Percentiles rank a stretch among this genome's conserved stretches.
Conservation (phyloP, 306 rosid species). For the Inga leiocalycina region DNA sequence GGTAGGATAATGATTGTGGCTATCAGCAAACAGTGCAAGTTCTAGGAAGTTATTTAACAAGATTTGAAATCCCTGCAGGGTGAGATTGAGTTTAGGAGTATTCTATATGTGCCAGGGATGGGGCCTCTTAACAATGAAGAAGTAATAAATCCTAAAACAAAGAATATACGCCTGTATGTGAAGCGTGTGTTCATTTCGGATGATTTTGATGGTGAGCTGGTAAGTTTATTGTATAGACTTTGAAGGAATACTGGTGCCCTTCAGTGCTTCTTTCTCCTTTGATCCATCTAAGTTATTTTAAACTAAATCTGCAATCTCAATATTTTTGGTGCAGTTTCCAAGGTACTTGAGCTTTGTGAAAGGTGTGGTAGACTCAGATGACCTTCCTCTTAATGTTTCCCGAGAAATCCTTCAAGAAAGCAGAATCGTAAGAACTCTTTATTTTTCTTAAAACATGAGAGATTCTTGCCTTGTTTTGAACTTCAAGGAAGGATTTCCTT, state of each 20-base stretch:
- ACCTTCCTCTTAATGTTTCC: slow-evolving; percentile 96
- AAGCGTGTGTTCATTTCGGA: slow-evolving; percentile 97
- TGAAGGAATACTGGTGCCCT: slow-evolving; percentile 4
- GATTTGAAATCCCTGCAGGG: slow-evolving; percentile 64
- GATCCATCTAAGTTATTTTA: background rate
- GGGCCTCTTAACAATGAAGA: slow-evolving; percentile 97
- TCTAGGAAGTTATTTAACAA: slow-evolving; percentile 1
- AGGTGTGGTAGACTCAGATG: slow-evolving; percentile 95
- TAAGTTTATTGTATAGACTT: slow-evolving; percentile 46
- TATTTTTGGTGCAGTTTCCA: slow-evolving; percentile 71
- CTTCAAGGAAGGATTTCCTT: background rate
- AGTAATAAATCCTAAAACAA: slow-evolving; percentile 89
- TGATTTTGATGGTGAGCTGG: slow-evolving; percentile 99
- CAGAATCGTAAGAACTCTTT: slow-evolving; percentile 73
- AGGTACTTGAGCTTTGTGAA: slow-evolving; percentile 95
- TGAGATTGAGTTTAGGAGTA: slow-evolving; percentile 93
- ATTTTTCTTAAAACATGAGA: slow-evolving; percentile 11
- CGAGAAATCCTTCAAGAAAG: slow-evolving; percentile 99
- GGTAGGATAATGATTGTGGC: slow-evolving; percentile 48
- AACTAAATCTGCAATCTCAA: background rate
- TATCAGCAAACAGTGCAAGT: background rate
- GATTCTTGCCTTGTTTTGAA: background rate
- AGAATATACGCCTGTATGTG: slow-evolving; percentile 88
- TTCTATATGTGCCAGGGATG: slow-evolving; percentile 95
- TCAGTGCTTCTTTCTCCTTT: background rate